Evolutionary conservation across 148 eudicot genomes (phyloP).

Genomic region (Cornus florida): DNA sequence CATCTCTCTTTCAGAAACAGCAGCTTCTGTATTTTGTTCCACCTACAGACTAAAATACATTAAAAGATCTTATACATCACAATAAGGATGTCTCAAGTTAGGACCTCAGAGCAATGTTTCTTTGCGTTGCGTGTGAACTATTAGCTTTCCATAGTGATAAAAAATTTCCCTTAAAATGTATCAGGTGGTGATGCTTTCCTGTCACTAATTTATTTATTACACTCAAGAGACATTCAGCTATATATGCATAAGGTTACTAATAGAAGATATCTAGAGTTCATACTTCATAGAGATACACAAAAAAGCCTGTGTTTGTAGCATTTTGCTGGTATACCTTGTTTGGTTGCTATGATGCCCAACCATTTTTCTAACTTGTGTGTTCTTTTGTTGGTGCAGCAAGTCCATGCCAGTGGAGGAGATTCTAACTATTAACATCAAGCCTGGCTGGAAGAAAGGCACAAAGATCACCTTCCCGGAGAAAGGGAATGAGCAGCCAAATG

Average conservation of each 20-base stretch:
- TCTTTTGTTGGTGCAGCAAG: conserved; percentile 37
- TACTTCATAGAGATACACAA: too few species aligned
- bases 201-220: neutral
- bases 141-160: neutral
- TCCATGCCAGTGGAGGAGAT: conserved; percentile 58
- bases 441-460: conserved; percentile 89
- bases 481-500: conserved; percentile 68
- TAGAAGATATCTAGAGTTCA: too few species aligned
- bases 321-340: too few species aligned
- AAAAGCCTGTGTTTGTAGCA: too few species aligned
- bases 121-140: neutral
- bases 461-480: conserved; percentile 75
- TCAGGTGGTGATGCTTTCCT: neutral
- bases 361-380: neutral
- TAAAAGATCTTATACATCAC: too few species aligned
- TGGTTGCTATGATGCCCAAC: too few species aligned
- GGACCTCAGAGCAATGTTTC: neutral
- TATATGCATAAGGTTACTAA: neutral
- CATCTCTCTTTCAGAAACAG: too few species aligned
- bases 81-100: neutral
- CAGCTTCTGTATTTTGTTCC: too few species aligned
- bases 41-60: neutral
- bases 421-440: conserved; percentile 56
- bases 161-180: neutral
- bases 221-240: neutral